Evolutionary conservation across 73 alveolate genomes (phyloP).

Genomic region (Paraurostyla sp.): DNA sequence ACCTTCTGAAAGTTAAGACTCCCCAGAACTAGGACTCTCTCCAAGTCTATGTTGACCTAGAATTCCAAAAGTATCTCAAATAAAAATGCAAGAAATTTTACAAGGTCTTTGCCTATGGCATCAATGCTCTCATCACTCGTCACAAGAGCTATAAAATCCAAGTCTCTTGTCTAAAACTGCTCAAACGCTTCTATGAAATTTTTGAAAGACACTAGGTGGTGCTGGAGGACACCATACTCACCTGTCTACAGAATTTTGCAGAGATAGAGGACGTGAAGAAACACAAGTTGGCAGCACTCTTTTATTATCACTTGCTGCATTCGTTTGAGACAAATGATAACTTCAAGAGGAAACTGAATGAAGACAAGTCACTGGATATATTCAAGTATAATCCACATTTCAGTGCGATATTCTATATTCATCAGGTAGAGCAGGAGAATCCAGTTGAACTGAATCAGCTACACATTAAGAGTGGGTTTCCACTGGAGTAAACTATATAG

Average conservation of each 20-base stretch:
- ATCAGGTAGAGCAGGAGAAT: slow-evolving; percentile 31
- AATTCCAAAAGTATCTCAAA: slow-evolving; percentile 13
- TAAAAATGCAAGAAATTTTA: slow-evolving; percentile 20
- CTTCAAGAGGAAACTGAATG: slow-evolving; percentile 31
- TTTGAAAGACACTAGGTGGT: slow-evolving; percentile 23
- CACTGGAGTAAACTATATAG: slow-evolving; percentile 31
- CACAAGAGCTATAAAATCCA: slow-evolving; percentile 11
- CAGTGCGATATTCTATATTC: slow-evolving; percentile 35
- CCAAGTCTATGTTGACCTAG: slow-evolving; percentile 7
- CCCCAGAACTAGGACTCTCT: not conserved
- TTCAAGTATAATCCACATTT: slow-evolving; percentile 53
- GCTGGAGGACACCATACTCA: slow-evolving; percentile 48
- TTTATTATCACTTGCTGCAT: slow-evolving; percentile 33
- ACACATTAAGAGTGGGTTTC: slow-evolving; percentile 52
- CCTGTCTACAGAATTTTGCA: slow-evolving; percentile 58
- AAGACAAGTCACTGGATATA: slow-evolving; percentile 41
- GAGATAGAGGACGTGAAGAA: slow-evolving; percentile 58
- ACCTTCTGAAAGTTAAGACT: slow-evolving; percentile 8
- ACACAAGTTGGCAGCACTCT: slow-evolving; percentile 55
- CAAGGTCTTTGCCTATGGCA: slow-evolving; percentile 42
- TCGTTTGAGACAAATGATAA: slow-evolving; percentile 18
- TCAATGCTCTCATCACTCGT: slow-evolving; percentile 42
- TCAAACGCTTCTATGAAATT: slow-evolving; percentile 53
- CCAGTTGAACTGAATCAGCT: slow-evolving; percentile 16
- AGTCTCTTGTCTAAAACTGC: slow-evolving; percentile 33